Evolutionary conservation across 2,329 filamentous ascomycete genomes (phyloP).

Genomic region (Penicillium nordicum): DNA sequence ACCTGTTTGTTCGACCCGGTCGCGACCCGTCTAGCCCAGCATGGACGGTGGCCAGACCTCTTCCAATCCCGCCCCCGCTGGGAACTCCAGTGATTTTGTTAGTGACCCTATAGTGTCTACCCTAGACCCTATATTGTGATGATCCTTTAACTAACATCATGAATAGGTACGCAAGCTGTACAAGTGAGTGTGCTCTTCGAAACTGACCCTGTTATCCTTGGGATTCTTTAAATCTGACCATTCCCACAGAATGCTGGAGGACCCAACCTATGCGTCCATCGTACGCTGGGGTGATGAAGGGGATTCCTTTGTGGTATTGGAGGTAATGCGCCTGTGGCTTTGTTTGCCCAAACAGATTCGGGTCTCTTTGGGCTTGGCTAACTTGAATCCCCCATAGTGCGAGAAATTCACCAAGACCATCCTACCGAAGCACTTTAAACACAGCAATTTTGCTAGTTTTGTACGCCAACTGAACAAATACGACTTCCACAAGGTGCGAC

Average conservation of each 20-base stretch:
- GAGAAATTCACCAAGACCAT: conserved; percentile 98
- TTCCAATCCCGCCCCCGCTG: conserved; percentile 51
- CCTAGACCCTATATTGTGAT: too few relatives aligned
- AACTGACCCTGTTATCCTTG: background rate
- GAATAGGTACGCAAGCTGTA: conserved; percentile 91
- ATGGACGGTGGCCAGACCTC: conserved; percentile 48
- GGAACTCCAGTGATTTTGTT: conserved; percentile 95
- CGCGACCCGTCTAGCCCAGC: conserved; percentile 40
- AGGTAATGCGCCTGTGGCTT: conserved; percentile 56
- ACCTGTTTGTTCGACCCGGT: conserved; percentile 37
- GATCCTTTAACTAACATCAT: conserved; percentile 19
- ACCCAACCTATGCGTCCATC: conserved; percentile 85
- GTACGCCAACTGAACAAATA: conserved; percentile 96
- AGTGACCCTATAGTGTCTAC: conserved; percentile 42
- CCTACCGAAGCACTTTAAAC: conserved; percentile 97
- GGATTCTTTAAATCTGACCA: conserved; percentile 13
- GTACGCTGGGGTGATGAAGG: conserved; percentile 94
- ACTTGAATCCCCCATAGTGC: conserved; percentile 59
- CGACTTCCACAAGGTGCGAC: conserved; percentile 96
- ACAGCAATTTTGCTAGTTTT: conserved; percentile 97
- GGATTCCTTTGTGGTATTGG: conserved; percentile 93
- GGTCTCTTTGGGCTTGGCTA: conserved; percentile 14
- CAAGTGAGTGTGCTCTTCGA: conserved; percentile 70
- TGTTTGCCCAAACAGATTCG: conserved; percentile 11
- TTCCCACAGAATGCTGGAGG: conserved; percentile 80